These are phyloP conservation scores for Scheffersomyces insectosa DNA, from an alignment of 1,139 yeast genomes.

Conservation along the genomic window DNA sequence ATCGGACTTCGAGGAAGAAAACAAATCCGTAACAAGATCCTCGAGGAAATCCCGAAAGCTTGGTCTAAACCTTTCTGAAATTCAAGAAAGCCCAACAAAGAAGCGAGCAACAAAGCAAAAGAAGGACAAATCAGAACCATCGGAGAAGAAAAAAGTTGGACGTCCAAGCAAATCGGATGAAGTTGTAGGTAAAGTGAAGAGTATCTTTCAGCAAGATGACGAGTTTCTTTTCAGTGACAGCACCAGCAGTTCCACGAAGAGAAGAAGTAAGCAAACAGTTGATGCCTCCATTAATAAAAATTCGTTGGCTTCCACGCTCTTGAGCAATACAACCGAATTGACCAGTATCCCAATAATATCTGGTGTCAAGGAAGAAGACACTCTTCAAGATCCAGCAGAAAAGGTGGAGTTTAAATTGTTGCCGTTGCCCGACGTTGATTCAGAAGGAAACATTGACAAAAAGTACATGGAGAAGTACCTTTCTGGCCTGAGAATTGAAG, in stretches of 20 bases:
- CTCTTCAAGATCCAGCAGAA: slow-evolving; percentile 1
- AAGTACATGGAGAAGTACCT: slow-evolving; percentile 33
- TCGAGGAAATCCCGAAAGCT: slow-evolving; percentile 2
- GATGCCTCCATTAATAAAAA: background rate
- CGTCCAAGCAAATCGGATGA: slow-evolving; percentile 37
- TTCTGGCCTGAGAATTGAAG: slow-evolving; percentile 26
- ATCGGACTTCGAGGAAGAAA: slow-evolving; percentile 6
- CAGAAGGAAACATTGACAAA: slow-evolving; percentile 32
- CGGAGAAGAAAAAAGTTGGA: slow-evolving; percentile 23
- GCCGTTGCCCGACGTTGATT: slow-evolving; percentile 37
- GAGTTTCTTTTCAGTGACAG: slow-evolving; percentile 24
- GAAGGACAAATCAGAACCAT: slow-evolving; percentile 6
- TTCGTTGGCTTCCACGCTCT: background rate
- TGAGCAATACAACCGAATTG: background rate
- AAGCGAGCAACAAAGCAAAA: slow-evolving; percentile 6
- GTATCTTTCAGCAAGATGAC: slow-evolving; percentile 36
- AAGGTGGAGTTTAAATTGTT: slow-evolving; percentile 28
- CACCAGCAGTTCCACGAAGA: slow-evolving; percentile 7
- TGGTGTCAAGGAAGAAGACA: slow-evolving; percentile 1
- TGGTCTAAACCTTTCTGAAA: too few species aligned
- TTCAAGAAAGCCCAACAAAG: too few species aligned
- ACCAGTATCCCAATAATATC: background rate
- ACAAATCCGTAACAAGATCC: background rate
- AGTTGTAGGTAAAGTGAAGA: slow-evolving; percentile 33
- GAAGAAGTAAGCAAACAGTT: slow-evolving; percentile 1